Evolutionary conservation across 352 stramenopile species (phyloP).

Genomic region (Globisporangium yorkense): DNA sequence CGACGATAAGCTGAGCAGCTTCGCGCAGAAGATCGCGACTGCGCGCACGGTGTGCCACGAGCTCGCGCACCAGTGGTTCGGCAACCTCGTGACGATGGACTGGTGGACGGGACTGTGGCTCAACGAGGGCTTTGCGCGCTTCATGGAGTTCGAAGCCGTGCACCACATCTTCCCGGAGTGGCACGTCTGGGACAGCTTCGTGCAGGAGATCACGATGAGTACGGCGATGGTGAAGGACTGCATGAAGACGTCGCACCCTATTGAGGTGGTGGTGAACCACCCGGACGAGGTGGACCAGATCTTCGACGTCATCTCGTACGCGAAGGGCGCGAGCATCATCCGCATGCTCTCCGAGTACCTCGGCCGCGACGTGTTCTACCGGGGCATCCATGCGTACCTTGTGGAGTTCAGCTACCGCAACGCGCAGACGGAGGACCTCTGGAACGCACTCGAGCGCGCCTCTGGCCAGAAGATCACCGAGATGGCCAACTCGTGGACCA

Average conservation of each 20-base stretch:
- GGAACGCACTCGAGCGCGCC: conserved; percentile 88
- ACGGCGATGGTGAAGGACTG: conserved; percentile 91
- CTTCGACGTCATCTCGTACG: conserved; percentile 97
- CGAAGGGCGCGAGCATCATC: conserved; percentile 85
- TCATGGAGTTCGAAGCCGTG: conserved; percentile 94
- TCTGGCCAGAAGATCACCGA: conserved; percentile 87
- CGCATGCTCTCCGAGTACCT: conserved; percentile 74
- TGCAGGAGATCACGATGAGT: conserved; percentile 58
- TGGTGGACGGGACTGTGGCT: conserved; percentile 96
- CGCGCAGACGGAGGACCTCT: conserved; percentile 94
- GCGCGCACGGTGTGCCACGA: conserved; percentile 96
- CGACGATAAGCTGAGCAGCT: conserved; percentile 42
- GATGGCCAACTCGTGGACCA: conserved; percentile 93
- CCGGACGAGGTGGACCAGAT: conserved; percentile 96
- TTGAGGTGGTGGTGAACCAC: conserved; percentile 92
- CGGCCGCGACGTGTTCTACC: conserved; percentile 59
- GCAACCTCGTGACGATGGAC: conserved; percentile 98
- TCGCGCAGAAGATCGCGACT: conserved; percentile 63
- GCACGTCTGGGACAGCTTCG: conserved; percentile 95
- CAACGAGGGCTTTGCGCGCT: conserved; percentile 98
- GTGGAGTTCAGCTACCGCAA: conserved; percentile 93
- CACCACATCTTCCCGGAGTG: conserved; percentile 92
- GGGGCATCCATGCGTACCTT: conserved; percentile 93
- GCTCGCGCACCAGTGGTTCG: conserved; percentile 96
- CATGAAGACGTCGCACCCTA: conserved; percentile 88